phyloP scores from a whole-genome alignment of 2,329 filamentous ascomycete genomes.

The Sarocladiaceae sp. region DNA sequence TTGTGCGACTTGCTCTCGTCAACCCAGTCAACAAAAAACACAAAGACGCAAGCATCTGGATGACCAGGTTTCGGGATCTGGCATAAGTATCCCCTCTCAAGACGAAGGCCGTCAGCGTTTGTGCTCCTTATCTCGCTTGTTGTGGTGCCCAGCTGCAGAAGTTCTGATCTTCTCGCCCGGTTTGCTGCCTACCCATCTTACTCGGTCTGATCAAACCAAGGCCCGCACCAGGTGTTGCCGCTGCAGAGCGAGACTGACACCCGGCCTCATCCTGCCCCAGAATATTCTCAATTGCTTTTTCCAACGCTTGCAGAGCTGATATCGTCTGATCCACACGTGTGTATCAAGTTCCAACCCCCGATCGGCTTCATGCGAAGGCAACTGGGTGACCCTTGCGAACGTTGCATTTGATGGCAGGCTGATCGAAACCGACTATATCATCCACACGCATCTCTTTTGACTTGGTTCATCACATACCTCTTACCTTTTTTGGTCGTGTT shows the following conservation, averaged over 20 bases:
- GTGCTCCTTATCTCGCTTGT: slow-evolving; percentile 6
- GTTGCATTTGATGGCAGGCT: background rate
- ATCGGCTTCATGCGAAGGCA: slow-evolving; percentile 5
- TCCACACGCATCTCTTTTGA: background rate
- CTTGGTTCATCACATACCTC: too few species aligned
- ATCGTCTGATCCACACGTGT: slow-evolving; percentile 4
- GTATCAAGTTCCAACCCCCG: background rate
- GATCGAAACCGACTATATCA: background rate
- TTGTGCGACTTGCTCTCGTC: background rate
- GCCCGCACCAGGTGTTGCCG: too few species aligned
- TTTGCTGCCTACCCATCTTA: background rate
- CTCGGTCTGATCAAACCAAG: too few species aligned
- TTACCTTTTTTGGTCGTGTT: too few species aligned
- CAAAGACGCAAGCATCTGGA: background rate
- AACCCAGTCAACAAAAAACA: slow-evolving; percentile 1
- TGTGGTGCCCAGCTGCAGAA: background rate
- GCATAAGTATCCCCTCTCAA: background rate
- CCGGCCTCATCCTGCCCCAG: background rate
- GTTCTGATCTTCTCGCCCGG: background rate
- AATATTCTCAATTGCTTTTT: slow-evolving; percentile 1
- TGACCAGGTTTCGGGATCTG: background rate
- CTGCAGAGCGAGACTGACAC: background rate
- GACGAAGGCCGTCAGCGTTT: background rate
- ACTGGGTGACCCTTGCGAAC: slow-evolving; percentile 5
- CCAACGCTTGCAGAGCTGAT: slow-evolving; percentile 2